Evolutionary conservation across 2,329 filamentous ascomycete genomes (phyloP).

Genomic region (Colletotrichum orchidophilum): DNA sequence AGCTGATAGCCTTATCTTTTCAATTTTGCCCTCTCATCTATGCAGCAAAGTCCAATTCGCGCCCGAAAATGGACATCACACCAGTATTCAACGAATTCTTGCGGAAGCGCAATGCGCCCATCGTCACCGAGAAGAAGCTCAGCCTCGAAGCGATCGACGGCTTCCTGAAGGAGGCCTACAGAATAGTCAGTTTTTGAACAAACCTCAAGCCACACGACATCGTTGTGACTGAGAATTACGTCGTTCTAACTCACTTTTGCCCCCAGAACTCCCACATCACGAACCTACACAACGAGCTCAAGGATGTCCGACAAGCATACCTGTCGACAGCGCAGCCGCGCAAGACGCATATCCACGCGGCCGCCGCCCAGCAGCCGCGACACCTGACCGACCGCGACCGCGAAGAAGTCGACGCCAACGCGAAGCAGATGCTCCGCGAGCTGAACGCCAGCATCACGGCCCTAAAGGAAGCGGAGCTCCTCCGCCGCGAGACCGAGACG

Average conservation of each 20-base stretch:
- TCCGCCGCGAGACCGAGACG: slow-evolving; percentile 80
- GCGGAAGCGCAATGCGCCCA: slow-evolving; percentile 63
- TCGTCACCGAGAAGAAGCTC: slow-evolving; percentile 52
- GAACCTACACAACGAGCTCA: slow-evolving; percentile 82
- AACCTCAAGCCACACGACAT: too few relatives aligned
- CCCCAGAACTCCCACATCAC: slow-evolving; percentile 83
- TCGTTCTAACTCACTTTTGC: not conserved
- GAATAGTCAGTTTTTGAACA: slow-evolving; percentile 72
- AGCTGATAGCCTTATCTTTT: not conserved
- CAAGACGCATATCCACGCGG: slow-evolving; percentile 56
- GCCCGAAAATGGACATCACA: slow-evolving; percentile 69
- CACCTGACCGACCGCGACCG: slow-evolving; percentile 83
- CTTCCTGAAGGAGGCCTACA: slow-evolving; percentile 93
- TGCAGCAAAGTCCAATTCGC: not conserved
- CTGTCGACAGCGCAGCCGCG: slow-evolving; percentile 81
- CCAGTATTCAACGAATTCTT: slow-evolving; percentile 75
- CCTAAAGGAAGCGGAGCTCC: slow-evolving; percentile 82
- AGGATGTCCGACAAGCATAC: slow-evolving; percentile 87
- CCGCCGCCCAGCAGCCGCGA: slow-evolving; percentile 48
- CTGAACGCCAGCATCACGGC: slow-evolving; percentile 83
- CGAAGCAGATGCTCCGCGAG: slow-evolving; percentile 85
- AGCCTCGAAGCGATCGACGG: slow-evolving; percentile 73
- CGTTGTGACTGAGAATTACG: not conserved
- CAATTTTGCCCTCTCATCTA: not conserved
- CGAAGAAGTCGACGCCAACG: slow-evolving; percentile 87